A percentile compares a stretch with the other conserved stretches of the same genome.
These are phyloP conservation scores for Chalciporus piperatus DNA, from an alignment of 768 basidiomycete species.

Conservation along the genomic window DNA sequence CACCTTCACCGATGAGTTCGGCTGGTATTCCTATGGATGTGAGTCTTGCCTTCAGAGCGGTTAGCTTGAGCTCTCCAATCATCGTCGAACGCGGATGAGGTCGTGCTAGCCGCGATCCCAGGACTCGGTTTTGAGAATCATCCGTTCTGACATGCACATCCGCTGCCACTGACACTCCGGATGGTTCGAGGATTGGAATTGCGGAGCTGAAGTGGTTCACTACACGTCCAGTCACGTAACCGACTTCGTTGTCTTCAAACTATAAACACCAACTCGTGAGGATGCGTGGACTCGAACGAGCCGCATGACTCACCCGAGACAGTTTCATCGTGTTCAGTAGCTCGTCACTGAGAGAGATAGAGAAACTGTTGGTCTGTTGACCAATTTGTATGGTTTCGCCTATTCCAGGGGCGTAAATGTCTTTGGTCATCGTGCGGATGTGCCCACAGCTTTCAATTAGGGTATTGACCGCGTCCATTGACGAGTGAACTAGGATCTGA, in stretches of 20 bases:
- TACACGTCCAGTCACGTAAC: conserved; percentile 87
- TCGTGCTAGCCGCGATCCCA: conserved; percentile 65
- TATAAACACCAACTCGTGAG: conserved; percentile 29
- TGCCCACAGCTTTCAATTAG: conserved; percentile 80
- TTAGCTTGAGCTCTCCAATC: conserved; percentile 96
- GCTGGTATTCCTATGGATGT: conserved; percentile 76
- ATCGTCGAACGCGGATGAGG: conserved; percentile 86
- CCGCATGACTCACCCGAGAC: conserved; percentile 66
- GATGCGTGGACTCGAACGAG: background rate
- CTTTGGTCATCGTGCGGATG: conserved; percentile 88
- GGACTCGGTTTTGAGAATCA: conserved; percentile 37
- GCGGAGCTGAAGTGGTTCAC: conserved; percentile 81
- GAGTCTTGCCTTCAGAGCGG: conserved; percentile 80
- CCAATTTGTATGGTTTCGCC: conserved; percentile 89
- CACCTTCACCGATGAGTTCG: conserved; percentile 96
- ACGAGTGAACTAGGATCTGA: conserved; percentile 88
- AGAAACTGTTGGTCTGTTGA: conserved; percentile 93
- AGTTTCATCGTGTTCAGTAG: conserved; percentile 75
- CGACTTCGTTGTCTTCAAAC: conserved; percentile 99
- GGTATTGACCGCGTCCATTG: conserved; percentile 59
- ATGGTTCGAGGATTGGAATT: conserved; percentile 83
- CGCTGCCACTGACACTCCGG: conserved; percentile 33
- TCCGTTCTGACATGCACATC: conserved; percentile 23
- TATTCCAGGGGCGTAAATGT: conserved; percentile 75
- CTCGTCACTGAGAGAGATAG: conserved; percentile 90